phyloP scores from a whole-genome alignment of 139 green algal genomes.

The Mychonastes homosphaera region DNA sequence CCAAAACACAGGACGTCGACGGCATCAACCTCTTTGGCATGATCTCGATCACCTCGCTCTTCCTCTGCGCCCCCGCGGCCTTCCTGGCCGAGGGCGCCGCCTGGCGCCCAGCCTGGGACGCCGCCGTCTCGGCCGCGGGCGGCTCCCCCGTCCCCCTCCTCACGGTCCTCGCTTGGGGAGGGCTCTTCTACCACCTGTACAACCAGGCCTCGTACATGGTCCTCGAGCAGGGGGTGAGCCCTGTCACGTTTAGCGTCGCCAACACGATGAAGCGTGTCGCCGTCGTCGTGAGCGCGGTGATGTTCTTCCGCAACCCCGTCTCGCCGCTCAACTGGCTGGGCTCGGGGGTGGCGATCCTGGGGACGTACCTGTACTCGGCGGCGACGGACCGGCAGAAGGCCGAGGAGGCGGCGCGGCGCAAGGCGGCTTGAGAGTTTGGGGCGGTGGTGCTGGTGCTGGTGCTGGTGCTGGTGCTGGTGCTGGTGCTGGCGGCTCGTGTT shows the following conservation, averaged over 20 bases:
- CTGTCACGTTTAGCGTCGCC: conserved; percentile 79
- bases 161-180: conserved; percentile 50
- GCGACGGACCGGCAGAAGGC: conserved; percentile 49
- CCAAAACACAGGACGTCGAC: conserved; percentile 55
- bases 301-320: conserved; percentile 58
- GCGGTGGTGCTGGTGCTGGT: too few relatives aligned
- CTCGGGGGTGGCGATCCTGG: conserved; percentile 64
- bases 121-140: conserved; percentile 39
- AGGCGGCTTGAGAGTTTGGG: too few relatives aligned
- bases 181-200: conserved; percentile 85
- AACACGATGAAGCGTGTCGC: conserved; percentile 93
- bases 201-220: conserved; percentile 88
- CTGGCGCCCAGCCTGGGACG: conserved; percentile 36
- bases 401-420: conserved; percentile 45
- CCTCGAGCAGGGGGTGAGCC: conserved; percentile 65
- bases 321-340: conserved; percentile 71
- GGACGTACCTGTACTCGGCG: conserved; percentile 73
- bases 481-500: too few relatives aligned
- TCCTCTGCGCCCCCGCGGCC: conserved; percentile 64
- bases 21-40: conserved; percentile 90
- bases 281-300: conserved; percentile 61
- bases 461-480: too few relatives aligned
- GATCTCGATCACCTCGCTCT: conserved; percentile 68
- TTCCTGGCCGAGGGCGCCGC: conserved; percentile 48
- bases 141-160: conserved; percentile 24